Base-by-base conservation (phyloP, 2,329 filamentous ascomycete genomes). In the Alternaria sp. region DNA sequence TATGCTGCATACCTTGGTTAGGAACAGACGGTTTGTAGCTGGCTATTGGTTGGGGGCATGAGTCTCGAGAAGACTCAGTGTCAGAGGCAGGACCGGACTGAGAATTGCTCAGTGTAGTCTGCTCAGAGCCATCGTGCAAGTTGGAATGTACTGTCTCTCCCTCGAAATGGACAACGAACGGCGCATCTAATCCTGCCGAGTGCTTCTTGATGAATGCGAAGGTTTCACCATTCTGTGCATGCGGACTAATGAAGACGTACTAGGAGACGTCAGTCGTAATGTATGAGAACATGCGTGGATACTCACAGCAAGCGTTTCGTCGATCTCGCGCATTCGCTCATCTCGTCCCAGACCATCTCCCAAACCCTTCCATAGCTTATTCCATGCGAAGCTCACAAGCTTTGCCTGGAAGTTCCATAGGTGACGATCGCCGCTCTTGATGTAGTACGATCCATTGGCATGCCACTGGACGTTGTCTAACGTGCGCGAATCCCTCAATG, bases 151-250 rank as follows among this genome's bases (percentile, higher is more conserved):
- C 37, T 1, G 50, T 50, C 14, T 70, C 67, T 14, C 60, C 26
- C 14, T 60, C 61, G 31, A 72, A 65, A 34, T 54, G 62, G 8
- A 72, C n/a, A 34, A 70, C 46, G 36, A 68, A 71, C 1, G 61
- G 58, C 1, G 62, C 46, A 23, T 65, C 61, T 14, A 57, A 36
- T 17, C 51, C 66, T 1, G 24, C 8, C 3, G 40, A 36, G n/a
- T 66, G 59, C 29, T 66, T 69, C 57, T 68, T 73, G 58, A 76
- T 57, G 44, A 75, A 70, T 1, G 51, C 65, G 45, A 72, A 74
- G 0, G 62, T 63, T n/a, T 70, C 67, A 17, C 66, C 66, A 2
- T 50, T 51, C 5, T 58, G 24, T 2, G 64, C 56, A 46, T 75
- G 60, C 7, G 70, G 54, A 37, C 68, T 55, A 13, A 75, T 65